Evolutionary conservation across 805 yeast genomes (phyloP).

Genomic region (Saturnispora serradocipensis): DNA sequence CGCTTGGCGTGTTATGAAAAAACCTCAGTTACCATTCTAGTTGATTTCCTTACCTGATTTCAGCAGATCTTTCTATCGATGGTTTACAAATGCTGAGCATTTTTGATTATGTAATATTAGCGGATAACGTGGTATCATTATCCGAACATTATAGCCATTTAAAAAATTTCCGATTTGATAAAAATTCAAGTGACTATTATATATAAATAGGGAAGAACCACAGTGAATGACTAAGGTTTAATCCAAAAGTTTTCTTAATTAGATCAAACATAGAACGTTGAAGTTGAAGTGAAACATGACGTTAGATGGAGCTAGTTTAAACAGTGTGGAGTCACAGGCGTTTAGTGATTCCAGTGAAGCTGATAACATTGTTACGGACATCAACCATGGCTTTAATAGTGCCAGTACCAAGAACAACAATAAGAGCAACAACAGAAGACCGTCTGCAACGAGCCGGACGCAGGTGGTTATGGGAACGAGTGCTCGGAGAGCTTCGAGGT

Average conservation of each 20-base stretch:
- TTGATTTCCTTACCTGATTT: too few species aligned
- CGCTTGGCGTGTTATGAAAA: slow-evolving; percentile 57
- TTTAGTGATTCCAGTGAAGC: not conserved
- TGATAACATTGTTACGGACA: not conserved
- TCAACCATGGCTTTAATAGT: not conserved
- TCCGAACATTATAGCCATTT: slow-evolving; percentile 2
- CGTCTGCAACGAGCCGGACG: slow-evolving; percentile 2
- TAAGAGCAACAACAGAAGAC: slow-evolving; percentile 4
- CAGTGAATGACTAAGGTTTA: not conserved
- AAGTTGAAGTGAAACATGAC: not conserved
- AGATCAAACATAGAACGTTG: not conserved
- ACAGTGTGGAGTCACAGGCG: not conserved
- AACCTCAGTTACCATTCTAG: slow-evolving; percentile 1
- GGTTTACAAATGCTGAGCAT: slow-evolving; percentile 1
- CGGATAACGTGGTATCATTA: slow-evolving; percentile 1
- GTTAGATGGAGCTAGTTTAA: not conserved
- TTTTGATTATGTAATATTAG: not conserved
- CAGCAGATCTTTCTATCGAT: not conserved
- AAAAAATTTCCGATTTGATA: not conserved
- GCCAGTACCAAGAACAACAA: not conserved
- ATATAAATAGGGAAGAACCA: not conserved
- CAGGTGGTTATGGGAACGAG: slow-evolving; percentile 3
- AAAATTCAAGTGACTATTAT: not conserved
- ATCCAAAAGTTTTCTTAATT: not conserved
- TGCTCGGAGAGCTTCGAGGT: not conserved